A percentile compares a stretch with the other conserved stretches of the same genome.
Evolutionary conservation across 1,139 yeast species (phyloP).

Genomic region (Scheffersomyces lignicola): DNA sequence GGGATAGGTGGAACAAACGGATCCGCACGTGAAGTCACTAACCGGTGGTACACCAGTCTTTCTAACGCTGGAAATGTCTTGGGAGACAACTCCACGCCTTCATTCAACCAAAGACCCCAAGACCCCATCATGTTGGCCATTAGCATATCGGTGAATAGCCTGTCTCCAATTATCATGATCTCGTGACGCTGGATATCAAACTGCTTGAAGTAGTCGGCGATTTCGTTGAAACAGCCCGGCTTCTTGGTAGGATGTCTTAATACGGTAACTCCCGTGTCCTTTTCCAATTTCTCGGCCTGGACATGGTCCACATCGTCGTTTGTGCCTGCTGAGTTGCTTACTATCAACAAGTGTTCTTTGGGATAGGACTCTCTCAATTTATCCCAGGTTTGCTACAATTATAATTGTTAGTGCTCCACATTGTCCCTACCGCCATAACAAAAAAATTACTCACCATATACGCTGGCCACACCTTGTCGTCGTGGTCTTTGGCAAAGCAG

Average conservation of each 20-base stretch:
- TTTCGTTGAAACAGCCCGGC: slow-evolving; percentile 83
- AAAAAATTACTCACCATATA: slow-evolving; percentile 34
- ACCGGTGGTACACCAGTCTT: slow-evolving; percentile 38
- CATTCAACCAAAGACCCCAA: slow-evolving; percentile 77
- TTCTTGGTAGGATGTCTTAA: slow-evolving; percentile 78
- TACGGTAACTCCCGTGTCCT: slow-evolving; percentile 72
- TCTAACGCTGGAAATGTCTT: slow-evolving; percentile 55
- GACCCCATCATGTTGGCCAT: slow-evolving; percentile 96
- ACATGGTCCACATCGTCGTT: slow-evolving; percentile 60
- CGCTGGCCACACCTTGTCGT: slow-evolving; percentile 76
- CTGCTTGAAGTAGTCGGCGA: slow-evolving; percentile 55
- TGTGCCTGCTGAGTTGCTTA: slow-evolving; percentile 94
- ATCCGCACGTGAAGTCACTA: slow-evolving; percentile 22
- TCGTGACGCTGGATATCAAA: slow-evolving; percentile 58
- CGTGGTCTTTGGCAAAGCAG: slow-evolving; percentile 86
- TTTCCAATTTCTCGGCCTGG: slow-evolving; percentile 69
- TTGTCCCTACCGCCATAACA: slow-evolving; percentile 4
- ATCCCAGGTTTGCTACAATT: slow-evolving; percentile 51
- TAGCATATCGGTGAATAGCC: slow-evolving; percentile 84
- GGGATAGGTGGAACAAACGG: slow-evolving; percentile 33
- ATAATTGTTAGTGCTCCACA: slow-evolving; percentile 6
- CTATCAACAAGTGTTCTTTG: slow-evolving; percentile 67
- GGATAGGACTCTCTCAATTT: slow-evolving; percentile 58
- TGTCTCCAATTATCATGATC: slow-evolving; percentile 85
- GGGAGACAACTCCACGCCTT: slow-evolving; percentile 66